Evolutionary conservation across 768 basidiomycete genomes (phyloP).

Genomic region (Termitomyces sp.): DNA sequence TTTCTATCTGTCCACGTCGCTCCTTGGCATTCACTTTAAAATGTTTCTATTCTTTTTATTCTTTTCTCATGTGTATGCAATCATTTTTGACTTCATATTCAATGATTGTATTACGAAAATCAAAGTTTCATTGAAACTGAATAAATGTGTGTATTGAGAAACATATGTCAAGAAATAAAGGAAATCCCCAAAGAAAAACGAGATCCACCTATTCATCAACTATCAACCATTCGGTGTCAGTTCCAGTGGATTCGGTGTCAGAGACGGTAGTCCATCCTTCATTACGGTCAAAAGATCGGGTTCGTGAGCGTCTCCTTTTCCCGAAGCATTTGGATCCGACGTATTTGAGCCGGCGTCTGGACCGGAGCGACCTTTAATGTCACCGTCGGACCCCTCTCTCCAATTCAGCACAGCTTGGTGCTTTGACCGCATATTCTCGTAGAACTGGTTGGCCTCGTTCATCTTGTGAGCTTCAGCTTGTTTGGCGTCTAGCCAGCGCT

Average conservation of each 20-base stretch:
- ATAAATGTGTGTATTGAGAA: background rate
- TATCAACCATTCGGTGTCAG: conserved; percentile 91
- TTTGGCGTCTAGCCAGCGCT: conserved; percentile 96
- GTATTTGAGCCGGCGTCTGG: conserved; percentile 26
- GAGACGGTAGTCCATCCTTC: conserved; percentile 76
- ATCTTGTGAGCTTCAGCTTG: conserved; percentile 90
- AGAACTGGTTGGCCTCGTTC: conserved; percentile 90
- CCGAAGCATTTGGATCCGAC: conserved; percentile 41
- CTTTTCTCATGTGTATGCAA: conserved; percentile 21
- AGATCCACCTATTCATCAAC: conserved; percentile 38
- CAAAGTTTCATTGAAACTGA: background rate
- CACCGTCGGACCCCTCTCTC: conserved; percentile 37
- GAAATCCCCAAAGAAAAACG: conserved; percentile 28
- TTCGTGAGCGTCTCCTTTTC: conserved; percentile 63
- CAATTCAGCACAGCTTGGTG: conserved; percentile 59
- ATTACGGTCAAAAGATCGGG: conserved; percentile 38
- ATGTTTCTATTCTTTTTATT: conserved; percentile 7
- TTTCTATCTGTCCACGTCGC: conserved; percentile 12
- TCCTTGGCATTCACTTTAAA: conserved; percentile 18
- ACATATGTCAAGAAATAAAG: conserved; percentile 20
- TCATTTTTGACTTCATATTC: background rate
- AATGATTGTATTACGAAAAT: background rate
- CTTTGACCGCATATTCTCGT: conserved; percentile 79
- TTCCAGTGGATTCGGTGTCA: conserved; percentile 62
- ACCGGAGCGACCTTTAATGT: conserved; percentile 14